phyloP scores from a whole-genome alignment of 495 filamentous ascomycete species.

The Trichocladium antarcticum region DNA sequence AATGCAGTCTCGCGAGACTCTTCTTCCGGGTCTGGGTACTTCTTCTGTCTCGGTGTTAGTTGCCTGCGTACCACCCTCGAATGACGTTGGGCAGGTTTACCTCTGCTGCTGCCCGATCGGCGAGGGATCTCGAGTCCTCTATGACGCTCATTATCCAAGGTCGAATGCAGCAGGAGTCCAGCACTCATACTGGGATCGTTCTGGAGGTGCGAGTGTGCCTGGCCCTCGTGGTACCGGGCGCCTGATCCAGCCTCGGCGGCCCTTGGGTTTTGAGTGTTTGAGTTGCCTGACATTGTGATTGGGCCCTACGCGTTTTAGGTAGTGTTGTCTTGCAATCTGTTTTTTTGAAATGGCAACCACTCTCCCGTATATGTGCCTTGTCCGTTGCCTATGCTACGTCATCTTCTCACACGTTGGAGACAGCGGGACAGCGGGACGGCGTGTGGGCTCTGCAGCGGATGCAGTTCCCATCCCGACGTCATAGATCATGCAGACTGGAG shows the following conservation, averaged over 20 bases:
- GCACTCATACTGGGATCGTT: slow-evolving; percentile 54
- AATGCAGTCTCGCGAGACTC: slow-evolving; percentile 45
- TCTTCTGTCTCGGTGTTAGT: neutral
- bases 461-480: too few relatives aligned
- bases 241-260: slow-evolving; percentile 42
- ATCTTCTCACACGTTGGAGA: too few relatives aligned
- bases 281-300: slow-evolving; percentile 29
- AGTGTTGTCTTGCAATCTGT: too few relatives aligned
- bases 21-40: slow-evolving; percentile 20
- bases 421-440: too few relatives aligned
- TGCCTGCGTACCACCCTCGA: neutral
- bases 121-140: slow-evolving; percentile 75
- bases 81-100: too few relatives aligned
- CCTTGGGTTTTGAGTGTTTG: slow-evolving; percentile 44
- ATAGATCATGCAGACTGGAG: too few relatives aligned
- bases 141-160: neutral
- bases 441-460: too few relatives aligned
- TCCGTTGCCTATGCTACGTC: too few relatives aligned
- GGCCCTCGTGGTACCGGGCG: slow-evolving; percentile 55
- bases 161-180: neutral
- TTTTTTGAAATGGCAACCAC: too few relatives aligned
- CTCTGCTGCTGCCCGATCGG: slow-evolving; percentile 58
- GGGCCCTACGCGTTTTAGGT: neutral
- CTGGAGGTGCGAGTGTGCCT: slow-evolving; percentile 50
- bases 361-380: too few relatives aligned